Base-by-base conservation (phyloP, 208 protist species). In the Leishmania tropica region DNA sequence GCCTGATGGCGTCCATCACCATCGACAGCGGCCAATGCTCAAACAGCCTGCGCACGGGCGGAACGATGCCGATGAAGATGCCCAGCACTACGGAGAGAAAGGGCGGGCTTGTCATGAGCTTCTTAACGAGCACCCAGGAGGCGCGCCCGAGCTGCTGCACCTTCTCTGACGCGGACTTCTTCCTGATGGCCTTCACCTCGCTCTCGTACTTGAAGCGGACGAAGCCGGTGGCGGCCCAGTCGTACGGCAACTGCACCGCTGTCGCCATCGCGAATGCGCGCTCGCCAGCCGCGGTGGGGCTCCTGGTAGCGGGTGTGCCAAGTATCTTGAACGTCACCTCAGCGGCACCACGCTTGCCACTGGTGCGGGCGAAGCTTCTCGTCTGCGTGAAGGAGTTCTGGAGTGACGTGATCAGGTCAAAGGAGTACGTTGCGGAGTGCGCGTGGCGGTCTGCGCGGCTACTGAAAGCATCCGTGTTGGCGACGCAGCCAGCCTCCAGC, bases 71-170 rank as follows among this genome's bases (percentile, higher is more conserved):
- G 60, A 97, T 90, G 37, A 95, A 53, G 72, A 96, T 81, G 80
- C 91, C 92, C 15, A 88, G 65, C n/a, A 97, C 67, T 24, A 92
- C 85, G n/a, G 94, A 91, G 45, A 89, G 87, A 78, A 95, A 94
- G 28, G 92, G 88, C n/a, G 85, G 77, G 79, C 87, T 95, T 21
- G 76, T 76, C 56, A 92, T 78, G 28, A 94, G 78, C 45, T 79
- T 84, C 42, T 73, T 73, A 53, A 60, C 40, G 31, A 77, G 68
- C 10, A 48, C 75, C 71, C 56, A 75, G n/a, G 51, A 37, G 13
- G 67, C 73, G 74, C 51, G 79, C 2, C 80, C 68, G 17, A 82
- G n/a, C 47, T 65, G 60, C 54, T 72, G 40, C 35, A 58, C 51
- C 81, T 67, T 80, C 75, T 76, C 72, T 40, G 74, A 58, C 45